Evolutionary conservation across 2,329 filamentous ascomycete genomes (phyloP).

Genomic region (Colletotrichum somersetense): DNA sequence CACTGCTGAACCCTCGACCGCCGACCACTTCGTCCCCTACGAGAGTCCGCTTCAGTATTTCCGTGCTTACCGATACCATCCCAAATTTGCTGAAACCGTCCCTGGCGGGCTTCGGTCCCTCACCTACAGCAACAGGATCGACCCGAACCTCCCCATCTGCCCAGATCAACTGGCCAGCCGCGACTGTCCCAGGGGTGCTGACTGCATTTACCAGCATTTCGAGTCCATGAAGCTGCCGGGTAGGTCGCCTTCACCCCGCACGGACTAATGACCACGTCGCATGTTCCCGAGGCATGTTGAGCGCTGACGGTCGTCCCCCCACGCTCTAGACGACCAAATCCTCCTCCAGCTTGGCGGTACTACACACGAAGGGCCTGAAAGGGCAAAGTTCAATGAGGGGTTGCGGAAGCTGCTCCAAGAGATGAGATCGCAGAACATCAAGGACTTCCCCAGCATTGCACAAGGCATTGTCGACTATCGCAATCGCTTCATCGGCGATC

Average conservation of each 20-base stretch:
- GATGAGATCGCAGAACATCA: conserved; percentile 70
- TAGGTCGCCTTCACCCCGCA: conserved; percentile 64
- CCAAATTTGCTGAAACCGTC: conserved; percentile 76
- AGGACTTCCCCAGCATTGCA: conserved; percentile 76
- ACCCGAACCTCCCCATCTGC: conserved; percentile 80
- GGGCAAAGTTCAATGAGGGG: conserved; percentile 72
- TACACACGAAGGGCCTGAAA: conserved; percentile 72
- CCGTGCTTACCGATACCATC: conserved; percentile 91
- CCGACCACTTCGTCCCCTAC: conserved; percentile 68
- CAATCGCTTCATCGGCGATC: conserved; percentile 73
- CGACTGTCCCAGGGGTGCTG: conserved; percentile 76
- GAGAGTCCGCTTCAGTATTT: conserved; percentile 86
- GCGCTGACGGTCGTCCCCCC: conserved; percentile 61
- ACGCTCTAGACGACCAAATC: conserved; percentile 75
- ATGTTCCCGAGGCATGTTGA: conserved; percentile 50
- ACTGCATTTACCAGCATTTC: conserved; percentile 87
- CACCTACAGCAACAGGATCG: conserved; percentile 94
- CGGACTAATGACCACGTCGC: conserved; percentile 45
- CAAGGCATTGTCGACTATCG: conserved; percentile 76
- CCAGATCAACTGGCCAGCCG: conserved; percentile 78
- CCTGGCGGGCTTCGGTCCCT: conserved; percentile 85
- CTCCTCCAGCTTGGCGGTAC: conserved; percentile 78
- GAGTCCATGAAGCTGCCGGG: conserved; percentile 77
- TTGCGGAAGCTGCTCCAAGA: conserved; percentile 72
- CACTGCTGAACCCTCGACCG: conserved; percentile 28